Evolutionary conservation across 495 filamentous ascomycete genomes (phyloP).

Genomic region (Parmelia sp.): DNA sequence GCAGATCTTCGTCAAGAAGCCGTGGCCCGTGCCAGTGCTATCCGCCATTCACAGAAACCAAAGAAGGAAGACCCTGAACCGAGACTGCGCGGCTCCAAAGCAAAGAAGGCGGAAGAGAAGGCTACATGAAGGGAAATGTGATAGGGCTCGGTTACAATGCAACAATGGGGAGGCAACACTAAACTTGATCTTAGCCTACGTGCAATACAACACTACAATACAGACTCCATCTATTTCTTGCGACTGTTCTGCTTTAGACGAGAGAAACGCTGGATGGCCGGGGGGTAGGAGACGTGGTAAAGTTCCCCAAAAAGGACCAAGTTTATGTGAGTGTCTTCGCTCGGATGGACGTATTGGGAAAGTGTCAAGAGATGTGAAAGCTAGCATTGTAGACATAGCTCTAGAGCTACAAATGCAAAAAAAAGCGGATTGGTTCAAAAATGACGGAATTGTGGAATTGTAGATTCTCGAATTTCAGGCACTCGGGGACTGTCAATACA

Average conservation of each 20-base stretch:
- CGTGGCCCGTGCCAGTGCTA: slow-evolving; percentile 79
- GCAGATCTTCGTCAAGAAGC: slow-evolving; percentile 79
- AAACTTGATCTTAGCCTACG: neutral
- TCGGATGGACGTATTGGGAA: neutral
- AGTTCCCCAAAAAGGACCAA: neutral
- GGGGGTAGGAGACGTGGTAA: neutral
- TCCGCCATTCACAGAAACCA: slow-evolving; percentile 69
- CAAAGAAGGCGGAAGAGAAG: slow-evolving; percentile 63
- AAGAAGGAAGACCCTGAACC: slow-evolving; percentile 66
- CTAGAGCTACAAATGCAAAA: too few species aligned
- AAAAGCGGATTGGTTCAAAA: neutral
- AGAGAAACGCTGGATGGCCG: neutral
- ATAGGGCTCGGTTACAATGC: neutral
- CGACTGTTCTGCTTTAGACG: neutral
- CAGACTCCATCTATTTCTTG: neutral
- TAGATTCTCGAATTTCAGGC: too few species aligned
- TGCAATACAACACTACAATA: neutral
- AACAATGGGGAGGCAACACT: neutral
- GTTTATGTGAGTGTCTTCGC: neutral
- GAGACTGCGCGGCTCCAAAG: slow-evolving; percentile 78
- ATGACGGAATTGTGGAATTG: neutral
- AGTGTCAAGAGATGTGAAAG: neutral
- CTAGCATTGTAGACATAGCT: neutral
- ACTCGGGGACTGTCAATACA: too few species aligned
- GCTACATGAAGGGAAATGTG: slow-evolving; percentile 26